Evolutionary conservation across 2,329 filamentous ascomycete genomes (phyloP).

Genomic region (Trichoderma sp.): DNA sequence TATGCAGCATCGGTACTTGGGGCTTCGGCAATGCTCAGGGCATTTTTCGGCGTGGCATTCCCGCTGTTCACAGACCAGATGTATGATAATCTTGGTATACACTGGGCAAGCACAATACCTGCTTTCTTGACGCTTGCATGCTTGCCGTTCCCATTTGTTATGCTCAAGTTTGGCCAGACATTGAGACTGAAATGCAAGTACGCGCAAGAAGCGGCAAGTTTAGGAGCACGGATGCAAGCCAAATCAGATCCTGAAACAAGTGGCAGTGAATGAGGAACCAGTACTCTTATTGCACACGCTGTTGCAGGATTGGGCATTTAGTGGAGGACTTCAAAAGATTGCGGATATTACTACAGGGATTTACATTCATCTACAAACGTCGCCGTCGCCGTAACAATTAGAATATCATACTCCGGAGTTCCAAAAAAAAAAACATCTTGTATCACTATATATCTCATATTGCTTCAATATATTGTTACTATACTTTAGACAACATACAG

Average conservation of each 20-base stretch:
- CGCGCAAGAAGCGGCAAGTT: background rate
- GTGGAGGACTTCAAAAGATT: no score
- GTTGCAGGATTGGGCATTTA: no score
- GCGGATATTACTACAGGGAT: no score
- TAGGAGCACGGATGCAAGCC: background rate
- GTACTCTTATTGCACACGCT: no score
- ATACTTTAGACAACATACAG: no score
- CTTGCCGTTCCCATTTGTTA: background rate
- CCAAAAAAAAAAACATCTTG: no score
- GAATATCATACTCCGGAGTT: no score
- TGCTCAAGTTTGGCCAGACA: background rate
- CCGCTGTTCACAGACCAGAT: background rate
- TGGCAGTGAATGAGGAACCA: background rate
- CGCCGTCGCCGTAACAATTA: no score
- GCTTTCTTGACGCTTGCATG: background rate
- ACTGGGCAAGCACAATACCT: background rate
- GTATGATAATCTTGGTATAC: background rate
- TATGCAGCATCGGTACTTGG: background rate
- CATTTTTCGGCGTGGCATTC: background rate
- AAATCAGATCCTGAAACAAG: background rate
- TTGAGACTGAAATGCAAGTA: background rate
- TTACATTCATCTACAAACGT: no score
- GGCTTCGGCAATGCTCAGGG: conserved; percentile 1
- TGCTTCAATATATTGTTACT: no score
- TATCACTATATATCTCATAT: no score